Evolutionary conservation across 768 basidiomycete species (phyloP).

Genomic region (Psilocybe cubensis): DNA sequence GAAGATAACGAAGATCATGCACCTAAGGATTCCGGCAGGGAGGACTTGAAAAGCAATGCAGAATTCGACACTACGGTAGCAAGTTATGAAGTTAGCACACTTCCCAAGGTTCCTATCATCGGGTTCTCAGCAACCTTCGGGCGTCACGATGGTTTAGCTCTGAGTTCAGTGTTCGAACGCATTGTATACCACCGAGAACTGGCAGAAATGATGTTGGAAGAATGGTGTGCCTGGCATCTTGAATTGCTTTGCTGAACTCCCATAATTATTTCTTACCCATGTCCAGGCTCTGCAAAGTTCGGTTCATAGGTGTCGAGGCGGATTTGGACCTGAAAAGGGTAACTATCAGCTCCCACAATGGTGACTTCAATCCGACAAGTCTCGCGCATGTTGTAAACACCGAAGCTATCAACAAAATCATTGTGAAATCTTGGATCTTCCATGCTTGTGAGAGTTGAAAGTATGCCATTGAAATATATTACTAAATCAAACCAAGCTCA

Average conservation of each 20-base stretch:
- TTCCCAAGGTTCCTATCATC: slow-evolving; percentile 75
- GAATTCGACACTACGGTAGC: slow-evolving; percentile 28
- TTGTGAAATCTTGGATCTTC: slow-evolving; percentile 86
- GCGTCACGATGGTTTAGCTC: slow-evolving; percentile 87
- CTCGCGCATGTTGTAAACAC: slow-evolving; percentile 86
- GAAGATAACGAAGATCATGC: background rate
- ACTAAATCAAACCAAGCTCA: slow-evolving; percentile 37
- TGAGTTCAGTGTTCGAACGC: slow-evolving; percentile 85
- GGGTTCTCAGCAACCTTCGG: slow-evolving; percentile 97
- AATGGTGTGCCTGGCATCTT: slow-evolving; percentile 61
- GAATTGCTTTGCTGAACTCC: slow-evolving; percentile 1
- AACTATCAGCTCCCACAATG: slow-evolving; percentile 63
- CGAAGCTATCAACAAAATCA: slow-evolving; percentile 70
- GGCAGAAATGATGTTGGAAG: slow-evolving; percentile 89
- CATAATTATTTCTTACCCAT: slow-evolving; percentile 1
- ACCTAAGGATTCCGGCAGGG: no score
- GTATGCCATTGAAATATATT: background rate
- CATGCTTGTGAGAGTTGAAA: slow-evolving; percentile 62
- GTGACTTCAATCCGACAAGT: slow-evolving; percentile 82
- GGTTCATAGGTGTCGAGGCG: slow-evolving; percentile 82
- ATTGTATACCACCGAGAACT: slow-evolving; percentile 95
- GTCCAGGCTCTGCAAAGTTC: slow-evolving; percentile 79
- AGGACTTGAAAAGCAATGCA: background rate
- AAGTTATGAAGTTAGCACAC: slow-evolving; percentile 40
- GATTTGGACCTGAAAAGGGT: slow-evolving; percentile 72